Conservation (phyloP, 1,284 basidiomycete genomes). For the Mycocalia duriaeana region DNA sequence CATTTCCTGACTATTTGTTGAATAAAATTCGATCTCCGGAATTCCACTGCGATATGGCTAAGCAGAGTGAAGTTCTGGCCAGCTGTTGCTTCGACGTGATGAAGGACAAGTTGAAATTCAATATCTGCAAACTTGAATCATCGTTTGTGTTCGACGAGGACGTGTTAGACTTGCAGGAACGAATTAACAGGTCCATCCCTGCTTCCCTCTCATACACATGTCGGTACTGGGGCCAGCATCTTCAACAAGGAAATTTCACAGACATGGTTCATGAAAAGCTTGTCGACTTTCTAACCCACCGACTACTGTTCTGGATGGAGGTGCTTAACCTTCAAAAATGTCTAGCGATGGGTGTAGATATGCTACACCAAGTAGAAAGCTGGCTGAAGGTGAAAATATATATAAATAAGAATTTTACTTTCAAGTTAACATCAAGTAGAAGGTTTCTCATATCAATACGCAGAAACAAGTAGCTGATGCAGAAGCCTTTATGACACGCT, state of each 20-base stretch:
- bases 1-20: background rate
- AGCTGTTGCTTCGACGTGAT: background rate
- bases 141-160: background rate
- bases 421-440: background rate
- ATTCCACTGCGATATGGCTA: background rate
- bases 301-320: background rate
- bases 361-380: background rate
- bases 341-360: background rate
- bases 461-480: no score
- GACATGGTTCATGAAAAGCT: conserved; percentile 1
- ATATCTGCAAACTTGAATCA: conserved; percentile 1
- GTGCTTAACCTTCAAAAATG: background rate
- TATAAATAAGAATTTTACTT: background rate
- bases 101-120: background rate
- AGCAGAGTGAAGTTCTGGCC: background rate
- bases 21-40: background rate
- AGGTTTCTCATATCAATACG: background rate
- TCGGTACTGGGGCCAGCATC: conserved; percentile 20
- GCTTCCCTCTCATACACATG: conserved; percentile 19
- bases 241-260: conserved; percentile 5
- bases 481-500: no score
- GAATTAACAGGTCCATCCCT: conserved; percentile 13
- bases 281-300: conserved; percentile 10
- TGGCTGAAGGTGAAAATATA: background rate
- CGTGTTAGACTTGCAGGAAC: conserved; percentile 8